Evolutionary conservation across 192 early-diverging fungal genomes (phyloP), one percentile per base, ranked within the genome.

Genomic region (Coemansia sp.): DNA sequence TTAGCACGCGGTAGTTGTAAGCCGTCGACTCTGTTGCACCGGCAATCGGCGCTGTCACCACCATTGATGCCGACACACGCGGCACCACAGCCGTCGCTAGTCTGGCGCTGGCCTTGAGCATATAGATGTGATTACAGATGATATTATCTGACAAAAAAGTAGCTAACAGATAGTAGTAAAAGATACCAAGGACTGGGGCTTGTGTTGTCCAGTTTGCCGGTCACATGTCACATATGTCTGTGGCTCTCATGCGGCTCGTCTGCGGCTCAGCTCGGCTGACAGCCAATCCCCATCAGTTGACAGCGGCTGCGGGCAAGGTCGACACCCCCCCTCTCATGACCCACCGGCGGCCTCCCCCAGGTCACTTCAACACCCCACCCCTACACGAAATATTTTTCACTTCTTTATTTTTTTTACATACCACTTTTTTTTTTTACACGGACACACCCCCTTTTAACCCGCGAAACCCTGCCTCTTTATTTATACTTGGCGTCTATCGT

Each of bases 1-100:
- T 73, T 64, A 84, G 78, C 53, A 84, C 74, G 65, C 72, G 69
- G 74, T 80, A 84, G 81, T 84, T 76, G 74, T 65, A 71, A 3
- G 61, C 44, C 11, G 63, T 34, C 31, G 31, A 6, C n/a, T 18
- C 43, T 29, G 70, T 43, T 11, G 72, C 43, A 6, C 47, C 43
- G 2, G 9, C 9, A 12, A 62, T 31, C 33, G 78, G 78, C 57
- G 75, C 74, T 8, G 83, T 80, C 43, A 80, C 68, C 33, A 84
- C 62, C 40, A 84, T 78, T 47, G 81, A 78, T 11, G 81, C 72
- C 2, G 81, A 66, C 31, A 64, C 9, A 0, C 67, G 63, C 18
- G 68, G 58, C 44, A 55, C 52, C 5, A 24, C 49, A 10, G 49
- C 49, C 8, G 49, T 20, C 22, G 20, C 49, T 24, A 24, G 49